Percentiles rank a stretch among this genome's conserved stretches.
These are phyloP conservation scores for Erigeron canadensis DNA, from an alignment of 129 eudicot species.

Conservation along the genomic window DNA sequence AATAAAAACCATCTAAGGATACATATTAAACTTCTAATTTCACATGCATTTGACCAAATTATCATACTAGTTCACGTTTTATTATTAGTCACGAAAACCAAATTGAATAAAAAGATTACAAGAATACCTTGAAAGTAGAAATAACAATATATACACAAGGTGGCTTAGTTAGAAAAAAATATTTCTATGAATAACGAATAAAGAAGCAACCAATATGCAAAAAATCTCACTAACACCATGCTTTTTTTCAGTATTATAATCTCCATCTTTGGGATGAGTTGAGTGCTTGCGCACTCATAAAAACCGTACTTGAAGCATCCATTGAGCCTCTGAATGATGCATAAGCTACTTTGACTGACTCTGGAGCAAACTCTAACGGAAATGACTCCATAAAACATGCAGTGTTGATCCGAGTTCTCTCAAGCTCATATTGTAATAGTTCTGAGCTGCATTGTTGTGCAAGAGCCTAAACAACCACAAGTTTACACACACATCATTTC, in stretches of 20 bases:
- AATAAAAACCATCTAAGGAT: too few species aligned
- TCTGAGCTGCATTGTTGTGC: constrained; percentile 89
- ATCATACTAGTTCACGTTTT: too few species aligned
- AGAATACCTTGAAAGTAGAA: too few species aligned
- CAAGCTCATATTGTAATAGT: constrained; percentile 80
- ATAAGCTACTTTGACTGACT: constrained; percentile 75
- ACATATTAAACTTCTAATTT: too few species aligned
- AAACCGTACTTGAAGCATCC: constrained; percentile 67
- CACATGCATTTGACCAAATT: too few species aligned
- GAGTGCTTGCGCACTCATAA: constrained; percentile 48
- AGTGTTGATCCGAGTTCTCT: constrained; percentile 83
- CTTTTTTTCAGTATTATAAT: constrained; percentile 9
- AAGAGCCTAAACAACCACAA: constrained; percentile 53
- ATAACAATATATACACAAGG: too few species aligned
- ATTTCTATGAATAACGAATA: too few species aligned
- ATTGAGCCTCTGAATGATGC: constrained; percentile 82
- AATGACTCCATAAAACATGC: constrained; percentile 87
- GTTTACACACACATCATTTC: constrained; percentile 2
- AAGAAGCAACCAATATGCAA: too few species aligned
- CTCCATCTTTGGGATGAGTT: constrained; percentile 72
- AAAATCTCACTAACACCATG: too few species aligned
- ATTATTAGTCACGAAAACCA: too few species aligned
- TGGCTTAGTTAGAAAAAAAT: too few species aligned
- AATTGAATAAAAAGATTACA: too few species aligned
- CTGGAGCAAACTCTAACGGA: constrained; percentile 67